Evolutionary conservation across 75 land plant species (phyloP).

Genomic region (Picea sitchensis): DNA sequence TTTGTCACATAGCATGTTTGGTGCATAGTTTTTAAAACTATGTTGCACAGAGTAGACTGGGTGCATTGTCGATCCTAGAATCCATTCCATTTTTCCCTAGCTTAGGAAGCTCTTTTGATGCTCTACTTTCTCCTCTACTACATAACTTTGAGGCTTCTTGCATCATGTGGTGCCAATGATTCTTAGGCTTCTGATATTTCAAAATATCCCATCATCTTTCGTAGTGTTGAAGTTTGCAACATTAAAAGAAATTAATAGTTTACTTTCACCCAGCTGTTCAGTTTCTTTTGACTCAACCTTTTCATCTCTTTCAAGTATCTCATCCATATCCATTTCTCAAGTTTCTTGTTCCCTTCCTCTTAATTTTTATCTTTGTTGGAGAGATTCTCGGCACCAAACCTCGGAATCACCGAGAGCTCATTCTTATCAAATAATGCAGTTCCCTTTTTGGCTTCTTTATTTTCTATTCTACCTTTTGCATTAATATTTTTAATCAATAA

Average conservation of each 20-base stretch:
- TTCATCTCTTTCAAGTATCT: conserved; percentile 97
- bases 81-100: too few relatives aligned
- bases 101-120: too few relatives aligned
- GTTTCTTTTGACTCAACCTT: conserved; percentile 81
- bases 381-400: conserved; percentile 97
- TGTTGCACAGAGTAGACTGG: too few relatives aligned
- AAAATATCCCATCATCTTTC: conserved; percentile 95
- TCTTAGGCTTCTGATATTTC: conserved; percentile 87
- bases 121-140: conserved; percentile 21
- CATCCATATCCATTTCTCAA: conserved; percentile 98
- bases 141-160: conserved; percentile 83
- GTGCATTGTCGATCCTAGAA: not conserved
- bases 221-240: conserved; percentile 22
- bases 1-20: too few relatives aligned
- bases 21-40: too few relatives aligned
- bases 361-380: conserved; percentile 96
- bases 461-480: conserved; percentile 94
- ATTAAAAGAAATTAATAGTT: conserved; percentile 67
- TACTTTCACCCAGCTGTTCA: conserved; percentile 70
- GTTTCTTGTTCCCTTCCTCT: conserved; percentile 82
- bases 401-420: conserved; percentile 92
- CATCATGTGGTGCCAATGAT: conserved; percentile 82
- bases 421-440: conserved; percentile 93
- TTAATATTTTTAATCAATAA: conserved; percentile 97
- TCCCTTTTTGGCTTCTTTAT: conserved; percentile 93